phyloP scores from a whole-genome alignment of 805 yeast genomes.

The Lipomyces spencermartinsiae region DNA sequence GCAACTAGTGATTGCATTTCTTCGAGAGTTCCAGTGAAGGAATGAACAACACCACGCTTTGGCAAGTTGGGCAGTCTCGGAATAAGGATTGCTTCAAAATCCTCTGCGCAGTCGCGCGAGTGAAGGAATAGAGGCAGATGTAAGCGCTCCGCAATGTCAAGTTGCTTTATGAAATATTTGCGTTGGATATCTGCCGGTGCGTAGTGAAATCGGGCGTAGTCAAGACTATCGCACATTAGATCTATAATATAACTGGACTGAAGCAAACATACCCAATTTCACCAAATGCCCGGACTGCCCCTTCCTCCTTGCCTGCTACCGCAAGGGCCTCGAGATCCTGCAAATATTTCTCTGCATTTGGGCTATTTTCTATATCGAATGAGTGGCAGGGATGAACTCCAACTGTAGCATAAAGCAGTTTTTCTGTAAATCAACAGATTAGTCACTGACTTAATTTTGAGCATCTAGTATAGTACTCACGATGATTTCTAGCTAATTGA shows the following conservation, averaged over 20 bases:
- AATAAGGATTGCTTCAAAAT: conserved; percentile 67
- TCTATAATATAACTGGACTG: background rate
- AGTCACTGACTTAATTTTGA: background rate
- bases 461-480: conserved; percentile 28
- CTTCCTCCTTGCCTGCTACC: conserved; percentile 53
- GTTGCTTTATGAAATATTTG: conserved; percentile 71
- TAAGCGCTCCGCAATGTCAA: conserved; percentile 62
- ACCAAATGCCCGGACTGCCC: conserved; percentile 81
- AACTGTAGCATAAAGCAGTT: conserved; percentile 62
- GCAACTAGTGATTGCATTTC: conserved; percentile 66
- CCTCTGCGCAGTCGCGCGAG: conserved; percentile 84
- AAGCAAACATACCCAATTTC: conserved; percentile 68
- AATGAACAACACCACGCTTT: conserved; percentile 85
- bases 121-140: conserved; percentile 85
- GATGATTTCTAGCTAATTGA: conserved; percentile 54
- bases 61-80: conserved; percentile 62
- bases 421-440: background rate
- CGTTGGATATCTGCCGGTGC: conserved; percentile 72
- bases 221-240: conserved; percentile 53
- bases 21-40: conserved; percentile 81
- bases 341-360: conserved; percentile 53
- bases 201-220: conserved; percentile 85
- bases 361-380: conserved; percentile 53
- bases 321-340: conserved; percentile 58
- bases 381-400: conserved; percentile 98